Evolutionary conservation across 78 protist species (phyloP).

Genomic region (Dictyostelium firmibasis): DNA sequence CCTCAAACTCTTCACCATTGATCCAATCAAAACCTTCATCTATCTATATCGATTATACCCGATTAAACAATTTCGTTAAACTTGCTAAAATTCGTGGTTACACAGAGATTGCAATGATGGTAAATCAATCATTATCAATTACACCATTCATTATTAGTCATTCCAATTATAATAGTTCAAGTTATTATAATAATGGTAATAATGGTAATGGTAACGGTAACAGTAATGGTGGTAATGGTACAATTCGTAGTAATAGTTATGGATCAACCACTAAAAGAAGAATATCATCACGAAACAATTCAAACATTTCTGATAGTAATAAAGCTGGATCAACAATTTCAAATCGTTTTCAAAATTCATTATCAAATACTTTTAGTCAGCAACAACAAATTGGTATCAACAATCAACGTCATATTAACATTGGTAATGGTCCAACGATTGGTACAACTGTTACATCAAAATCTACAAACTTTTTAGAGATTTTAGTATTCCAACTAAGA

Average conservation of each 20-base stretch:
- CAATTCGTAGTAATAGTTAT: not conserved
- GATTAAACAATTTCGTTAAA: not conserved
- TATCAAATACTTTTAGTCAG: not conserved
- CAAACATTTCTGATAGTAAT: not conserved
- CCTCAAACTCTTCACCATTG: not conserved
- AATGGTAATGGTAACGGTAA: not conserved
- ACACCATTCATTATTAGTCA: not conserved
- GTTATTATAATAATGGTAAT: not conserved
- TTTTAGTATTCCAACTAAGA: slow-evolving; percentile 61
- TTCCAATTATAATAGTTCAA: not conserved
- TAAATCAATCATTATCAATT: not conserved
- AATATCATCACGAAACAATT: not conserved
- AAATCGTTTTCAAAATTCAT: not conserved
- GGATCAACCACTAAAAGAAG: not conserved
- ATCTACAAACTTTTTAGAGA: slow-evolving; percentile 29
- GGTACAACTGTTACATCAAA: not conserved
- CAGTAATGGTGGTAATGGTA: not conserved
- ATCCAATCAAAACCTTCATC: not conserved
- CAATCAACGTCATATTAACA: not conserved
- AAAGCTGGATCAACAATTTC: not conserved
- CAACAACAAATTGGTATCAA: slow-evolving; percentile 4
- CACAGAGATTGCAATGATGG: slow-evolving; percentile 4
- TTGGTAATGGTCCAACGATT: not conserved
- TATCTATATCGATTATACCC: not conserved
- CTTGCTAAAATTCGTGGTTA: not conserved